Percentiles rank a stretch among this genome's conserved stretches.
Evolutionary conservation across 1,139 yeast genomes (phyloP).

Genomic region (Suhomyces coccinellae): DNA sequence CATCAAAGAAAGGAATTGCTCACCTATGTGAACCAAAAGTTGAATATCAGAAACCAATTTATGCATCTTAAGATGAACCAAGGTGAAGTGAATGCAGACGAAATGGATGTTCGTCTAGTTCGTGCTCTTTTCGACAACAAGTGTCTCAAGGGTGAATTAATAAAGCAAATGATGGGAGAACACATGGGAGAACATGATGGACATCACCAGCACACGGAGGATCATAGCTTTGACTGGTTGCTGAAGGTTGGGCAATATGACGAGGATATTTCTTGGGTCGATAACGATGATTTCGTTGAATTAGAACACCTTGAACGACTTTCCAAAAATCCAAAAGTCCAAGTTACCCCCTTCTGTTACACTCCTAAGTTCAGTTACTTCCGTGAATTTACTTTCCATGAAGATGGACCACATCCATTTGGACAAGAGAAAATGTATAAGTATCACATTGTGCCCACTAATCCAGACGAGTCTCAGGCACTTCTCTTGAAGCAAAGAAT

Average conservation of each 20-base stretch:
- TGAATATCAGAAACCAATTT: constrained; percentile 53
- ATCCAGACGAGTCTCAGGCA: constrained; percentile 56
- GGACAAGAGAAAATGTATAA: constrained; percentile 65
- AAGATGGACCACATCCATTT: constrained; percentile 60
- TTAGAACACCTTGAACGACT: constrained; percentile 53
- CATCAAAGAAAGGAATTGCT: constrained; percentile 82
- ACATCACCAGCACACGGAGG: constrained; percentile 1
- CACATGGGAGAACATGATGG: constrained; percentile 9
- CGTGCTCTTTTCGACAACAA: constrained; percentile 66
- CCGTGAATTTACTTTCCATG: constrained; percentile 55
- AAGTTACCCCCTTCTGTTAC: constrained; percentile 62
- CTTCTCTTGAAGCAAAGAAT: constrained; percentile 42
- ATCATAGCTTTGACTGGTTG: constrained; percentile 15
- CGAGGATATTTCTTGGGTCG: constrained; percentile 69
- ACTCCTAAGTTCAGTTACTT: constrained; percentile 79
- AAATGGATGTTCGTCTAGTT: constrained; percentile 72
- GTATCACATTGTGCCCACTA: constrained; percentile 11
- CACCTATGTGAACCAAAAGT: constrained; percentile 55
- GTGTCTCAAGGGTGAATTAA: constrained; percentile 49
- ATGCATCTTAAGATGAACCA: constrained; percentile 67
- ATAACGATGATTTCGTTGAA: constrained; percentile 78
- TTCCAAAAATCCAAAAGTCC: constrained; percentile 56
- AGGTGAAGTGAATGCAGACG: constrained; percentile 72
- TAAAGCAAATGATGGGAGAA: constrained; percentile 34
- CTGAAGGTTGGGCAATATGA: constrained; percentile 39